Evolutionary conservation across 495 filamentous ascomycete species (phyloP).

Genomic region (Aspergillus panamensis): DNA sequence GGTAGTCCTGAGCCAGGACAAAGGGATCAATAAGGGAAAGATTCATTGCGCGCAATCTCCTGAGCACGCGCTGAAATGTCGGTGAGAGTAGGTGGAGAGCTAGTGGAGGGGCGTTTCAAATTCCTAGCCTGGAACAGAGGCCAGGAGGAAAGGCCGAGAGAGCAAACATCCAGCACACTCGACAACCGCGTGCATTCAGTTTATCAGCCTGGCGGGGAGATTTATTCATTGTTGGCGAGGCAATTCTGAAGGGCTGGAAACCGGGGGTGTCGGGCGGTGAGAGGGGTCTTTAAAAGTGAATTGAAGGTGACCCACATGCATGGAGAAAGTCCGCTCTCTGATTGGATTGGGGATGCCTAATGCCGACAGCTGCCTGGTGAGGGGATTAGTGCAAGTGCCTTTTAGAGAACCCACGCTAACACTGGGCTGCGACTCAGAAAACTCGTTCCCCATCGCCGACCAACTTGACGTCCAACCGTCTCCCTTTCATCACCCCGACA

Average conservation of each 20-base stretch:
- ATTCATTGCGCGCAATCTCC: slow-evolving; percentile 56
- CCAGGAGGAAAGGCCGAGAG: slow-evolving; percentile 24
- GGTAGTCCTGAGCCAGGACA: slow-evolving; percentile 89
- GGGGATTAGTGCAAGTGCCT: slow-evolving; percentile 8
- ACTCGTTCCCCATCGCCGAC: slow-evolving; percentile 45
- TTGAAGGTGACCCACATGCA: background rate
- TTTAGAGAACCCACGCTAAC: slow-evolving; percentile 32
- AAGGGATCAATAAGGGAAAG: slow-evolving; percentile 75
- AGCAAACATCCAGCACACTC: slow-evolving; percentile 30
- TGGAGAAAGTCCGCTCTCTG: background rate
- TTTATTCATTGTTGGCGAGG: slow-evolving; percentile 7
- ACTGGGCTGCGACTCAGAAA: slow-evolving; percentile 39
- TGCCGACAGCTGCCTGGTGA: slow-evolving; percentile 3
- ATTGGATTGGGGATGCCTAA: slow-evolving; percentile 5
- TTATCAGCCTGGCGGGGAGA: slow-evolving; percentile 15
- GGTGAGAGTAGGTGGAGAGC: background rate
- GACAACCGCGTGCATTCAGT: slow-evolving; percentile 7
- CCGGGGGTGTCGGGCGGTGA: slow-evolving; percentile 25
- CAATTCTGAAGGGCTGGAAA: slow-evolving; percentile 13
- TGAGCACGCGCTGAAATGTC: background rate
- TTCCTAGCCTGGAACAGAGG: slow-evolving; percentile 32
- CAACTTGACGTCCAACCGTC: slow-evolving; percentile 41
- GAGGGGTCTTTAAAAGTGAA: slow-evolving; percentile 7
- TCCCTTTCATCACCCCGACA: slow-evolving; percentile 44
- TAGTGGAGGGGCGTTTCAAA: slow-evolving; percentile 7